Percentiles rank a stretch among this genome's conserved stretches.
phyloP scores from a whole-genome alignment of 192 early-diverging fungal species.

The Ambispora gerdemannii region DNA sequence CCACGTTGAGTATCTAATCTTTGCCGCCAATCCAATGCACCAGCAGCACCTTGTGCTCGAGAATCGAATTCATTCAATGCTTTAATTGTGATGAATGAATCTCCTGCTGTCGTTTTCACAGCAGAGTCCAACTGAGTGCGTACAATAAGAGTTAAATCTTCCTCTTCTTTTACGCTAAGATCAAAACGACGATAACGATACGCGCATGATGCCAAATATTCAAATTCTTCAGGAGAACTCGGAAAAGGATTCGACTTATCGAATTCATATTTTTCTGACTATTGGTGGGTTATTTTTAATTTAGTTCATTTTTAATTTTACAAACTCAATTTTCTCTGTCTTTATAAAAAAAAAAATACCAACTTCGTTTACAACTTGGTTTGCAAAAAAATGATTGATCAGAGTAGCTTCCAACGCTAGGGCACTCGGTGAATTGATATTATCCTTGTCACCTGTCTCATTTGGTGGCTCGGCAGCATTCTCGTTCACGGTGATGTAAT shows the following conservation, averaged over 20 bases:
- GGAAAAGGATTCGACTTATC: conserved; percentile 77
- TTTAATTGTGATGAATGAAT: conserved; percentile 62
- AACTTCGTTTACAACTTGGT: conserved; percentile 65
- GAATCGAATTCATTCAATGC: conserved; percentile 95
- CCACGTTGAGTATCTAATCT: conserved; percentile 93
- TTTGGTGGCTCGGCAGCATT: conserved; percentile 89
- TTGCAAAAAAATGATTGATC: conserved; percentile 80
- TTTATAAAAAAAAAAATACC: no score
- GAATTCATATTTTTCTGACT: conserved; percentile 44
- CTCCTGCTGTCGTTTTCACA: conserved; percentile 49
- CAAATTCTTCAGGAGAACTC: conserved; percentile 48
- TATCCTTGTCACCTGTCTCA: conserved; percentile 83
- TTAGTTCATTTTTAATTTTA: no score
- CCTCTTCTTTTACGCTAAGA: conserved; percentile 59
- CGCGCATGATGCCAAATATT: conserved; percentile 57
- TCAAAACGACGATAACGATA: conserved; percentile 91
- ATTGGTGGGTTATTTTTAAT: no score
- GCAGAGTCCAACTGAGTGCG: conserved; percentile 90
- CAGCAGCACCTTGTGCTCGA: conserved; percentile 76
- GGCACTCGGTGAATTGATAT: conserved; percentile 80
- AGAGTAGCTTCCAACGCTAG: conserved; percentile 86
- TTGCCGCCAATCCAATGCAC: conserved; percentile 90
- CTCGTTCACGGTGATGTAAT: conserved; percentile 93
- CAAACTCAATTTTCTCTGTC: no score
- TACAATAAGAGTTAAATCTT: conserved; percentile 70